These are phyloP conservation scores for Phanerochaete carnosa DNA, from an alignment of 768 basidiomycete species.

Conservation along the genomic window DNA sequence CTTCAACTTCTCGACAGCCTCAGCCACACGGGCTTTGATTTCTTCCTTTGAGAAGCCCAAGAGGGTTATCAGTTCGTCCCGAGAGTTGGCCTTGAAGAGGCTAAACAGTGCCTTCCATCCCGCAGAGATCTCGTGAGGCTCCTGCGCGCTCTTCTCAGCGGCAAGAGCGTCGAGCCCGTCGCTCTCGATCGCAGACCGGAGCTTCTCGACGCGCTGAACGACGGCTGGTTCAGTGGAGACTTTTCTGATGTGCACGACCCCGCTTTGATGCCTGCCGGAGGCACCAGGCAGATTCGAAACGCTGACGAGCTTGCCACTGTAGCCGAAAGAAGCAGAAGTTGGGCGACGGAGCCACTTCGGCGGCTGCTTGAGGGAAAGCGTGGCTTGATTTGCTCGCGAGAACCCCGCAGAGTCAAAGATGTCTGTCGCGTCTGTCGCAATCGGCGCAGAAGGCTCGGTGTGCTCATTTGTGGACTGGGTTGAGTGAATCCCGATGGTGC, in stretches of 20 bases:
- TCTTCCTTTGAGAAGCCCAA: slow-evolving; percentile 92
- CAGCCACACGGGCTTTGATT: slow-evolving; percentile 71
- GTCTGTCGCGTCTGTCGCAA: slow-evolving; percentile 61
- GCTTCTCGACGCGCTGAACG: slow-evolving; percentile 66
- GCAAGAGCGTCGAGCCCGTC: slow-evolving; percentile 64
- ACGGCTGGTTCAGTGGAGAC: slow-evolving; percentile 75
- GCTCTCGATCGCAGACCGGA: slow-evolving; percentile 61
- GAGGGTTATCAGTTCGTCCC: slow-evolving; percentile 86
- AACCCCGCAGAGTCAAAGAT: slow-evolving; percentile 72
- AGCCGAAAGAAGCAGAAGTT: slow-evolving; percentile 79
- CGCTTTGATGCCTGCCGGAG: slow-evolving; percentile 80
- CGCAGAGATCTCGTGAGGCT: slow-evolving; percentile 34
- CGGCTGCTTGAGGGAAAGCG: slow-evolving; percentile 87
- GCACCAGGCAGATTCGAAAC: slow-evolving; percentile 70
- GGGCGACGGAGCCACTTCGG: slow-evolving; percentile 95
- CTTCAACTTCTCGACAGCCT: slow-evolving; percentile 77
- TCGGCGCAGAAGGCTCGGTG: slow-evolving; percentile 28
- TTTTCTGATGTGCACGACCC: slow-evolving; percentile 73
- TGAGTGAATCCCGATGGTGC: slow-evolving; percentile 89
- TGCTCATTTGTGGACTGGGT: slow-evolving; percentile 81
- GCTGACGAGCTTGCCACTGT: slow-evolving; percentile 82
- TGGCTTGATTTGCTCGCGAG: slow-evolving; percentile 47
- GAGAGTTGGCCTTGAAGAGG: slow-evolving; percentile 84
- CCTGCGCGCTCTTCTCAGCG: slow-evolving; percentile 43
- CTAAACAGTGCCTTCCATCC: slow-evolving; percentile 89